Percentiles rank a stretch among this genome's conserved stretches.
These are phyloP conservation scores for Saccharomyces hybrid DNA, from an alignment of 1,139 yeast species.

Conservation along the genomic window DNA sequence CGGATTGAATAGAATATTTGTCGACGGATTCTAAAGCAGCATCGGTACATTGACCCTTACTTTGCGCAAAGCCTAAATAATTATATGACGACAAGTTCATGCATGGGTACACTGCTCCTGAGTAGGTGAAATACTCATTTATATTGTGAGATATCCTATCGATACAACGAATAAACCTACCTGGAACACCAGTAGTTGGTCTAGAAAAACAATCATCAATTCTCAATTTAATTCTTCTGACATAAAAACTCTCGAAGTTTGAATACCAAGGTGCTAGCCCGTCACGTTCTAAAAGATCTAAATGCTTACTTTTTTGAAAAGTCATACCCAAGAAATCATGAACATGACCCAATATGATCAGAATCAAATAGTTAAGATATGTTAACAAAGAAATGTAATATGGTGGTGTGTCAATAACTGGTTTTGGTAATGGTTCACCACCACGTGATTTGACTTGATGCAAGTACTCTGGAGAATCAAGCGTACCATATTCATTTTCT, in stretches of 20 bases:
- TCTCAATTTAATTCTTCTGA: constrained; percentile 83
- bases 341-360: constrained; percentile 82
- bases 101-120: constrained; percentile 71
- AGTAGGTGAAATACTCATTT: constrained; percentile 51
- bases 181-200: constrained; percentile 96
- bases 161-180: constrained; percentile 75
- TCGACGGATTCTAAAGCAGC: constrained; percentile 57
- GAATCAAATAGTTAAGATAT: constrained; percentile 71
- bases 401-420: constrained; percentile 77
- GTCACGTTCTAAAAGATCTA: constrained; percentile 63
- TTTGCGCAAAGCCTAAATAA: constrained; percentile 94
- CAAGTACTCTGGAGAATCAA: constrained; percentile 51
- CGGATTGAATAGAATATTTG: constrained; percentile 66
- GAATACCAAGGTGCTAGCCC: constrained; percentile 97
- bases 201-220: constrained; percentile 93
- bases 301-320: constrained; percentile 58
- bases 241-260: constrained; percentile 87
- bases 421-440: constrained; percentile 50
- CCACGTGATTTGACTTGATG: constrained; percentile 44
- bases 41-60: constrained; percentile 86
- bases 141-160: constrained; percentile 64
- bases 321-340: constrained; percentile 80
- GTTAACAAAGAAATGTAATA: constrained; percentile 72
- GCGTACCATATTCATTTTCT: constrained; percentile 57
- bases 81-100: constrained; percentile 86